phyloP scores from a whole-genome alignment of 257 asterid species.

The Ophiorrhiza pumila region DNA sequence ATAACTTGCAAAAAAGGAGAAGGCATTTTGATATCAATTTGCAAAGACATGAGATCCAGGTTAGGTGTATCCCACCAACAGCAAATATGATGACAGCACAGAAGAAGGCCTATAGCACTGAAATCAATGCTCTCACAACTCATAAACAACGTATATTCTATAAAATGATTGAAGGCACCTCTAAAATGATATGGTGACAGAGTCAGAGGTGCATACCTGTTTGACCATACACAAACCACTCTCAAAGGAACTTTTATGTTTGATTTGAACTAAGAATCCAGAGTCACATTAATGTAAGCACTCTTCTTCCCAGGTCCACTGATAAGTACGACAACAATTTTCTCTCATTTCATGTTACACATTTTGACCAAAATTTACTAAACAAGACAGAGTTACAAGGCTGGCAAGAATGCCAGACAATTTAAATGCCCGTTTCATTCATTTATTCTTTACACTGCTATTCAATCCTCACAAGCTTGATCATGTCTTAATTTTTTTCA shows the following conservation, averaged over 20 bases:
- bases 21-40: neutral
- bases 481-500: too few species aligned
- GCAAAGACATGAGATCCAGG: neutral
- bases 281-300: too few species aligned
- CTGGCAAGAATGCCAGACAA: neutral
- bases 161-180: neutral
- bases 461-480: neutral
- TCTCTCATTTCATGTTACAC: neutral
- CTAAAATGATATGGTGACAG: neutral
- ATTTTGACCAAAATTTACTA: neutral
- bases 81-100: neutral
- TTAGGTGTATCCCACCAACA: neutral
- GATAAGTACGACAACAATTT: neutral
- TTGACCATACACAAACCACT: neutral
- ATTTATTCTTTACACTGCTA: too few species aligned
- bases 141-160: neutral
- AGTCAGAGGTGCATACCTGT: neutral
- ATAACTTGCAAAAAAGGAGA: neutral
- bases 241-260: too few species aligned
- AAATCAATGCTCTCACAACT: neutral
- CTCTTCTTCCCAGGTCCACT: neutral
- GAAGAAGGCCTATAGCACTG: neutral
- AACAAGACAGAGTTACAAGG: neutral
- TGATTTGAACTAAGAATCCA: too few species aligned
- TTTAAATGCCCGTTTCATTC: neutral